Base-by-base conservation (phyloP, 2,329 filamentous ascomycete genomes). In the Cadophora gregata region DNA sequence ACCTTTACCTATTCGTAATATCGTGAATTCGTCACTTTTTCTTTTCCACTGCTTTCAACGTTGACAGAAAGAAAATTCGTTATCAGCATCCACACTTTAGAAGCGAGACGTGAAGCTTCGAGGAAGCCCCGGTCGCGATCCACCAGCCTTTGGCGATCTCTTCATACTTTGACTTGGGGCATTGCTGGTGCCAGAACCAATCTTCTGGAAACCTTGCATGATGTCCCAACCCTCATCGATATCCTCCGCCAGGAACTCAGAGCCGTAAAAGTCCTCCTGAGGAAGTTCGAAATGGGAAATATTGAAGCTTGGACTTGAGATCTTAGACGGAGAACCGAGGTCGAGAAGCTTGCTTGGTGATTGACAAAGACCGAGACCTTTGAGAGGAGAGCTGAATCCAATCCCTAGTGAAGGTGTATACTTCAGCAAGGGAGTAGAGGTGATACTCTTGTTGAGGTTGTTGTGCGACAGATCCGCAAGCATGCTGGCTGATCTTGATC, bases 151-250 rank as follows among this genome's bases (percentile, higher is more conserved):
- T 27, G 72, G 70, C 27, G 70, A 71, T 31, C 61, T 72, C 38
- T 68, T 68, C n/a, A 69, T 69, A 36, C 67, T 63, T 36, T 74
- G 71, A 25, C 48, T 62, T 14, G 50, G 29, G 38, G 53, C 61
- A 27, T 59, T 60, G 45, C 60, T 67, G 45, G 63, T 62, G 50
- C 90, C 90, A 74, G 75, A 68, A 8, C 90, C 90, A 75, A 93
- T 93, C 80, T 89, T 91, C 76, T 90, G 87, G 73, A 93, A 93
- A 10, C 90, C 90, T 75, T 92, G 88, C 55, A 91, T 84, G 70
- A 93, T 89, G 73, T 93, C 91, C 60, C 93, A 84, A 1, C 85
- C 87, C 16, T 89, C 87, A 66, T 86, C 82, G 3, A 81, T 80
- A 48, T 88, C 86, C 67, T 90, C 88, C 65, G 83, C 81, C 61